Percentiles rank a stretch among this genome's conserved stretches.
Conservation (phyloP, 1,284 basidiomycete genomes). For the Puccinia horiana region DNA sequence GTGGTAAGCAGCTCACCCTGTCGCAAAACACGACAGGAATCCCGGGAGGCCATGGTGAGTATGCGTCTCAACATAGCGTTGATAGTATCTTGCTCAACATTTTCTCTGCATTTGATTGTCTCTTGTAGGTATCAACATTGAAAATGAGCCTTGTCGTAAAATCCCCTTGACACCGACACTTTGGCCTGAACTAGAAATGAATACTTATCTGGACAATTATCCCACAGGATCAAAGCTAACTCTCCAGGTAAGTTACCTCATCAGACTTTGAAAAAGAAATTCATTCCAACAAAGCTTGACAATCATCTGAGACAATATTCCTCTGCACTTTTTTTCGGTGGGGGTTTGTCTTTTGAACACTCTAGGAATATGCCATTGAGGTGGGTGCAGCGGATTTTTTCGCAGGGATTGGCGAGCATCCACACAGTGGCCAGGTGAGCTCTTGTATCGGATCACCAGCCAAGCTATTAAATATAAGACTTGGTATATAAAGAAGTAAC, state of each 20-base stretch:
- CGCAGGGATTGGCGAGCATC: slow-evolving; percentile 44
- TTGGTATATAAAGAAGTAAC: no score
- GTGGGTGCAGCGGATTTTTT: slow-evolving; percentile 47
- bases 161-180: slow-evolving; percentile 18
- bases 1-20: not conserved
- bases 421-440: slow-evolving; percentile 40
- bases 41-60: not conserved
- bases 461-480: no score
- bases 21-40: not conserved
- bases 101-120: not conserved
- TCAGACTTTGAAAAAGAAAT: not conserved
- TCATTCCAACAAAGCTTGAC: not conserved
- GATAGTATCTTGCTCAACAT: not conserved
- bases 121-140: not conserved
- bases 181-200: slow-evolving; percentile 42
- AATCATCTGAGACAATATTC: not conserved
- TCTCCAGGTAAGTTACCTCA: slow-evolving; percentile 11
- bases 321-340: not conserved
- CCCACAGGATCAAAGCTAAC: slow-evolving; percentile 24
- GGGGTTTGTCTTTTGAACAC: no score
- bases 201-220: slow-evolving; percentile 46
- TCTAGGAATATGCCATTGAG: slow-evolving; percentile 40
- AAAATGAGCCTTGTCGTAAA: slow-evolving; percentile 22
- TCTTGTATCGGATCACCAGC: no score
- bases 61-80: not conserved